phyloP scores from a whole-genome alignment of 1,139 yeast species.

The Saccharomyces pastorianus region DNA sequence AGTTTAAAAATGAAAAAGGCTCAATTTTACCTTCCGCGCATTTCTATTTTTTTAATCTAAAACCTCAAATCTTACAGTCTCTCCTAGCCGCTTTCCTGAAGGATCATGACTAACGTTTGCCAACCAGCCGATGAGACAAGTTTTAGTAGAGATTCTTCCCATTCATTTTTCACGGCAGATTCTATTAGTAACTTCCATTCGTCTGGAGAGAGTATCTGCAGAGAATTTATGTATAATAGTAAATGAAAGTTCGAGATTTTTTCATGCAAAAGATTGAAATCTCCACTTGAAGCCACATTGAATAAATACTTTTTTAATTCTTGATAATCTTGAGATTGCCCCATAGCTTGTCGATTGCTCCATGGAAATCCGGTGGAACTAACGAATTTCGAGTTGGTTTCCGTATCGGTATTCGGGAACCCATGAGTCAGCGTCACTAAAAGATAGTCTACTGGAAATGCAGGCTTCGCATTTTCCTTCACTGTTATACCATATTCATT shows the following conservation, averaged over 20 bases:
- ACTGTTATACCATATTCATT: slow-evolving; percentile 88
- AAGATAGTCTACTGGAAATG: slow-evolving; percentile 90
- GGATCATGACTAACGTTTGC: slow-evolving; percentile 32
- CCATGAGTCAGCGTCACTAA: slow-evolving; percentile 88
- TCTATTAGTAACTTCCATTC: slow-evolving; percentile 46
- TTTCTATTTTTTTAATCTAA: neutral
- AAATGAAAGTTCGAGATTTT: slow-evolving; percentile 67
- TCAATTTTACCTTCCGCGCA: neutral
- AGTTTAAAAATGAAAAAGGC: neutral
- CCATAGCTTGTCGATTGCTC: slow-evolving; percentile 70
- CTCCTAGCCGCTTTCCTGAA: slow-evolving; percentile 23
- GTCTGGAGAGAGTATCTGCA: slow-evolving; percentile 45
- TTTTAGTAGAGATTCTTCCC: slow-evolving; percentile 50
- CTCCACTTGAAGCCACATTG: slow-evolving; percentile 30
- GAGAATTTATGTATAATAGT: slow-evolving; percentile 45
- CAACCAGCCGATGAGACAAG: slow-evolving; percentile 31
- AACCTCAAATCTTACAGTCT: neutral
- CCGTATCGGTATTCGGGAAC: slow-evolving; percentile 61
- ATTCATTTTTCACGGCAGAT: slow-evolving; percentile 36
- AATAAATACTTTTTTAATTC: slow-evolving; percentile 43
- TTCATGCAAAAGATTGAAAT: slow-evolving; percentile 34
- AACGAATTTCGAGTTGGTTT: slow-evolving; percentile 36
- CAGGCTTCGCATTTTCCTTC: slow-evolving; percentile 85
- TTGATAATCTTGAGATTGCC: slow-evolving; percentile 61
- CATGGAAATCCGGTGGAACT: slow-evolving; percentile 49